These are phyloP conservation scores for Saprolegnia diclina DNA, from an alignment of 352 stramenopile species.

Conservation along the genomic window DNA sequence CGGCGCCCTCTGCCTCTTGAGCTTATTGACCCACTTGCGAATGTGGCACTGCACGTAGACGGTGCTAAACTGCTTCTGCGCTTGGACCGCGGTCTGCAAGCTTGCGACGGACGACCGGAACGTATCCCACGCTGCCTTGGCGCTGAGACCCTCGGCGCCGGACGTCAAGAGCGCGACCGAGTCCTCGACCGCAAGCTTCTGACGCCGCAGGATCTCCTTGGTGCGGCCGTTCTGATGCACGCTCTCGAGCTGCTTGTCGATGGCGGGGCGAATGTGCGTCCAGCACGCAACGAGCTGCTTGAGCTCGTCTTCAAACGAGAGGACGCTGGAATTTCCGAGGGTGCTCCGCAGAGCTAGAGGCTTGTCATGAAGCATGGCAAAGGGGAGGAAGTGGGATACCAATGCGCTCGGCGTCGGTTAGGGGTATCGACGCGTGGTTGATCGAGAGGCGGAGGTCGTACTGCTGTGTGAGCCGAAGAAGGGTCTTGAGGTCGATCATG, in stretches of 20 bases:
- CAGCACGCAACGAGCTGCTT: constrained; percentile 63
- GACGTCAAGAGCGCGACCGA: constrained; percentile 17
- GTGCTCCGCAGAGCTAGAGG: not conserved
- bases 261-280: constrained; percentile 41
- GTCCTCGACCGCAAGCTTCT: constrained; percentile 53
- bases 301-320: constrained; percentile 35
- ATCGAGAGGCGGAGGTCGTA: constrained; percentile 62
- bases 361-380: not conserved
- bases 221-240: constrained; percentile 58
- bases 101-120: constrained; percentile 20
- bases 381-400: constrained; percentile 32
- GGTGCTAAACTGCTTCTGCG: constrained; percentile 21
- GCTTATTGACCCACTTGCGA: constrained; percentile 21
- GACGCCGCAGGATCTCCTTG: constrained; percentile 50
- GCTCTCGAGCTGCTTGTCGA: constrained; percentile 48
- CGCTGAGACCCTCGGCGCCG: not conserved
- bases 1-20: constrained; percentile 2
- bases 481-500: constrained; percentile 48
- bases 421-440: constrained; percentile 42
- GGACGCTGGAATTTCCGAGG: not conserved
- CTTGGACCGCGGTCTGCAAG: constrained; percentile 17
- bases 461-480: constrained; percentile 46
- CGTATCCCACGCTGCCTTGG: constrained; percentile 19
- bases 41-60: constrained; percentile 27
- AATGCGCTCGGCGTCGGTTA: constrained; percentile 46